Base-by-base conservation (phyloP, 108 stramenopile species). In the Asterionellopsis glacialis region DNA sequence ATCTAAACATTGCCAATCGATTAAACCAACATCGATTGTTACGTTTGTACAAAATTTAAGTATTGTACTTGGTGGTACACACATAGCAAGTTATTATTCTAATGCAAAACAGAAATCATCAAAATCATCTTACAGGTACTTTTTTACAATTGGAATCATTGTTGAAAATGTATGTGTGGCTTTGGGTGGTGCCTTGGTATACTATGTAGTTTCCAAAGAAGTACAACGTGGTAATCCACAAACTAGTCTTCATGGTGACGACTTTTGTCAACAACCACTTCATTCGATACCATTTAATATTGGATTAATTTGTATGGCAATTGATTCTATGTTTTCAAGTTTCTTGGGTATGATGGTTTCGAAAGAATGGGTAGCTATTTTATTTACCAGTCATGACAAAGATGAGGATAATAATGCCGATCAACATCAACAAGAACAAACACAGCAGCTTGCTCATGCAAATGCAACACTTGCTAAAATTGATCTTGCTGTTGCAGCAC, bases 311-410 rank as follows among this genome's bases (percentile, higher is more conserved):
- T 53, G 52, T 25, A 24, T 24, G 24, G 19, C 22, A 19, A 53
- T 53, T 53, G 52, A 53, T 25, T 5, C 52, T 9, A 19, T 53
- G 5, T 22, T 3, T 15, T 24, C 52, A 21, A 24, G 22, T 21
- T 24, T 53, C 15, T 53, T 53, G 12, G 24, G 18, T 16, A 47
- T 21, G 45, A 21, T 6, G 18, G 19, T 47, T 47, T 47, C 45
- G 3, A 47, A 47, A 47, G 45, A 47, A 47, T 47, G 45, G 45
- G 45, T 47, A 19, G 45, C 45, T 21, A 9, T 47, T 19, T 47
- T 47, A 21, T 47, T 19, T 47, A 4, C 45, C n/a, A 47, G 9
- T 47, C 1, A 4, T 47, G 18, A 47, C 9, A 9, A 19, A 5
- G 33, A 33, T 33, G 7, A 33, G 7, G 33, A 33, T 2, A 33